Conservation (phyloP, 202 grass and related monocot species). For the Musa balbisiana region DNA sequence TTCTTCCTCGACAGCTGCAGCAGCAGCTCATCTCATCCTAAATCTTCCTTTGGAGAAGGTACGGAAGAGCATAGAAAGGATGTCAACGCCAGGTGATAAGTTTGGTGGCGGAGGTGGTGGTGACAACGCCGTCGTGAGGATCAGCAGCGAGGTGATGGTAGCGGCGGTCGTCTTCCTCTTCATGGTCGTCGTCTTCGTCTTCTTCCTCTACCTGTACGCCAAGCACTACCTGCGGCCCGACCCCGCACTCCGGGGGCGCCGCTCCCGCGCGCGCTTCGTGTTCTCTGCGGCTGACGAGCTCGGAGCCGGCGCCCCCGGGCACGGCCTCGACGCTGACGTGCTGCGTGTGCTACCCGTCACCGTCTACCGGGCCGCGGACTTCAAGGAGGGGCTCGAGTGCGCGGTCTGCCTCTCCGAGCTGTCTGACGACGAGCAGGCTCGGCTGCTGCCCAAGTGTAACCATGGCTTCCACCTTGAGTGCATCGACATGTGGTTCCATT, state of each 20-base stretch:
- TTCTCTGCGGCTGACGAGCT: neutral
- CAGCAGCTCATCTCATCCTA: neutral
- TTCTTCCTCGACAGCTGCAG: neutral
- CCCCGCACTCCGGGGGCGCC: neutral
- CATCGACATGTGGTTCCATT: constrained; percentile 21
- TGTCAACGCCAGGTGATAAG: neutral
- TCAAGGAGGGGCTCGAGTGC: constrained; percentile 20
- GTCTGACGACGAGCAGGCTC: constrained; percentile 7
- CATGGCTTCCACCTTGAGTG: constrained; percentile 16
- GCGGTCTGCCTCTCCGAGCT: constrained; percentile 22
- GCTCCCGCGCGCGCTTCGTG: constrained; percentile 3
- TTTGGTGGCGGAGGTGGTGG: neutral
- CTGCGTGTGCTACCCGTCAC: constrained; percentile 4
- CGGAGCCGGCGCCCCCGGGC: neutral
- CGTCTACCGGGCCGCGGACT: constrained; percentile 10
- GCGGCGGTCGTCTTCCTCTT: constrained; percentile 6
- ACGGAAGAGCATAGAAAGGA: too few species aligned
- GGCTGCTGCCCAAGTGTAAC: constrained; percentile 21
- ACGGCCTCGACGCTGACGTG: constrained; percentile 10
- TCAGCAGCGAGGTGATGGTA: constrained; percentile 2
- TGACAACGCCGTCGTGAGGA: neutral
- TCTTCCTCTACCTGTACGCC: constrained; percentile 14
- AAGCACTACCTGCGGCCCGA: neutral
- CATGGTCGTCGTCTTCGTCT: constrained; percentile 11
- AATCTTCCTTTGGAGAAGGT: neutral